phyloP scores from a whole-genome alignment of 495 filamentous ascomycete species.

The Thermochaetoides thermophila region DNA sequence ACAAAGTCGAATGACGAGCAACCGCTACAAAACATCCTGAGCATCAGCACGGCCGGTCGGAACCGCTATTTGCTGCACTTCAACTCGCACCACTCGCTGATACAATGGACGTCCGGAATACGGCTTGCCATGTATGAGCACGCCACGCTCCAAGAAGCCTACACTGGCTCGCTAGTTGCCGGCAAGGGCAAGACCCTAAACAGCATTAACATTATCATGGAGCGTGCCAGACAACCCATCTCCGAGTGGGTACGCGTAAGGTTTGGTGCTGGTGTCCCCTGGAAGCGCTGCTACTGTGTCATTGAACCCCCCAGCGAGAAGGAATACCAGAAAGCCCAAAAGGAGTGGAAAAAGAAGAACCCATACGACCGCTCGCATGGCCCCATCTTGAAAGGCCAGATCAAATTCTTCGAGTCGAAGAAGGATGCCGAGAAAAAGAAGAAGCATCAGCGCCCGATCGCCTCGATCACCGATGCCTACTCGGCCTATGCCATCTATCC shows the following conservation, averaged over 20 bases:
- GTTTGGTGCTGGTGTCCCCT: slow-evolving; percentile 92
- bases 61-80: slow-evolving; percentile 95
- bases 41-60: slow-evolving; percentile 84
- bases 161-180: slow-evolving; percentile 88
- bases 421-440: slow-evolving; percentile 68
- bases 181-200: slow-evolving; percentile 83
- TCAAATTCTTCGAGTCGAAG: slow-evolving; percentile 83
- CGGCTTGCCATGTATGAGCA: slow-evolving; percentile 92
- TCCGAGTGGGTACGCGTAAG: slow-evolving; percentile 94
- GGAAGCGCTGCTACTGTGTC: slow-evolving; percentile 94
- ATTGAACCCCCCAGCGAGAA: slow-evolving; percentile 87
- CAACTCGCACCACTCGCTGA: slow-evolving; percentile 81
- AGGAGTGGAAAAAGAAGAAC: slow-evolving; percentile 69
- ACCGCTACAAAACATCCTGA: slow-evolving; percentile 82
- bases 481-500: slow-evolving; percentile 93
- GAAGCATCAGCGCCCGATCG: slow-evolving; percentile 68
- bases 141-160: slow-evolving; percentile 83
- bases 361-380: slow-evolving; percentile 57
- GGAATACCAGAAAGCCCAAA: slow-evolving; percentile 67
- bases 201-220: slow-evolving; percentile 75
- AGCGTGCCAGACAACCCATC: slow-evolving; percentile 54
- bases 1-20: slow-evolving; percentile 60
- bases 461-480: slow-evolving; percentile 79
- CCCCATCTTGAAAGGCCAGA: slow-evolving; percentile 61
- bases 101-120: slow-evolving; percentile 93